A percentile compares a stretch with the other conserved stretches of the same genome.
Conservation (phyloP, 805 yeast genomes). For the Candida rishiriensis region DNA sequence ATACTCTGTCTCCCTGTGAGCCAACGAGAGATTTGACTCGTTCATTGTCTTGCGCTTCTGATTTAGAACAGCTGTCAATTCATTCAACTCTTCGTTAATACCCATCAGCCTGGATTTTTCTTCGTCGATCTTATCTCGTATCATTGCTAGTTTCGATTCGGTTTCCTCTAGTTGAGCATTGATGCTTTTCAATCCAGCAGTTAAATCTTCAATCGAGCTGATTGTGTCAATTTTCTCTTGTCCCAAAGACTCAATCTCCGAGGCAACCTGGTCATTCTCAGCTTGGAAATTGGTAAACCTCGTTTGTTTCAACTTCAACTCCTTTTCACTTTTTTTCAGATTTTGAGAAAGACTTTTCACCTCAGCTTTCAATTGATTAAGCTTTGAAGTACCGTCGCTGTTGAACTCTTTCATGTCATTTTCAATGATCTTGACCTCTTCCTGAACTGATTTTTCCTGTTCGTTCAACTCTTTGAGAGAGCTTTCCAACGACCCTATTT, state of each 20-base stretch:
- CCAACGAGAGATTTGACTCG: constrained; percentile 45
- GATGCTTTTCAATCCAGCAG: constrained; percentile 20
- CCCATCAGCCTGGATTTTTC: constrained; percentile 61
- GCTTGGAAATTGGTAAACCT: constrained; percentile 59
- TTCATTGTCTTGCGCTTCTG: constrained; percentile 40
- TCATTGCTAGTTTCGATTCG: constrained; percentile 21
- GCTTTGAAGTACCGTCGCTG: constrained; percentile 72
- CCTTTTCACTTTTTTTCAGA: constrained; percentile 32
- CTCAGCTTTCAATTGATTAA: constrained; percentile 58
- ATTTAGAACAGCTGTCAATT: constrained; percentile 45
- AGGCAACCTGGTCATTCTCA: constrained; percentile 61
- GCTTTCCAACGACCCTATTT: constrained; percentile 38
- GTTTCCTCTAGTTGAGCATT: constrained; percentile 27
- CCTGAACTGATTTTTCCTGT: constrained; percentile 28
- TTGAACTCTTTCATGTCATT: constrained; percentile 80
- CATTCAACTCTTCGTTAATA: constrained; percentile 71
- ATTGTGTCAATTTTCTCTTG: constrained; percentile 38
- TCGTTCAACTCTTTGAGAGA: constrained; percentile 34
- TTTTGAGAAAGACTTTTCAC: constrained; percentile 37
- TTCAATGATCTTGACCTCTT: constrained; percentile 52
- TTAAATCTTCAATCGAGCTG: constrained; percentile 32
- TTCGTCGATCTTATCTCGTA: constrained; percentile 38
- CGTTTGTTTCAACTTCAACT: constrained; percentile 44
- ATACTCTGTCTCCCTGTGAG: constrained; percentile 51
- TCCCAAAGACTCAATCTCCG: constrained; percentile 47